These are phyloP conservation scores for Penicillium sp. DNA, from an alignment of 2,329 filamentous ascomycete species.

Conservation along the genomic window DNA sequence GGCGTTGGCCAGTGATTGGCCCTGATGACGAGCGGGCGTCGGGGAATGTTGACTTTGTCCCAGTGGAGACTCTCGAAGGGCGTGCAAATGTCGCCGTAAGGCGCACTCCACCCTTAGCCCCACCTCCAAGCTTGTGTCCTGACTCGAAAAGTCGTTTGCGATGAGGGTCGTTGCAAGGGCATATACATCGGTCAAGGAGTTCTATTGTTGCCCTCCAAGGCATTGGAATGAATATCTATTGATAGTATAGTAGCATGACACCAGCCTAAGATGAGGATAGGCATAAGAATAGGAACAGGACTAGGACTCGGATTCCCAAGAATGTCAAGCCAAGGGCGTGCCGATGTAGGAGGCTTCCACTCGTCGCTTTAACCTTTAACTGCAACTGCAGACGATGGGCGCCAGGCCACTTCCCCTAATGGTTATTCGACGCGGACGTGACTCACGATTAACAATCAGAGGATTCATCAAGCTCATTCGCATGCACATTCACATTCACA, in stretches of 20 bases:
- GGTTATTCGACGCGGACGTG: background rate
- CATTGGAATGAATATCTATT: no score
- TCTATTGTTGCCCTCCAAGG: no score
- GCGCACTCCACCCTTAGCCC: slow-evolving; percentile 16
- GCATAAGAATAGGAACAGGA: no score
- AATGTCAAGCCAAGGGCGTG: slow-evolving; percentile 27
- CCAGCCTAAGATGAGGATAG: no score
- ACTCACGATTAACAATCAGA: slow-evolving; percentile 6
- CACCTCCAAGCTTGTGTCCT: background rate
- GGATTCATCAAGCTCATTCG: background rate
- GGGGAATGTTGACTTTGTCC: slow-evolving; percentile 12
- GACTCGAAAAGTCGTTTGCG: background rate
- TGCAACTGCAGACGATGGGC: background rate
- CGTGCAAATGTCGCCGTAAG: slow-evolving; percentile 21
- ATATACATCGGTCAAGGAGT: no score
- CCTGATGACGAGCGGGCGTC: slow-evolving; percentile 3
- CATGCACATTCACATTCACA: no score
- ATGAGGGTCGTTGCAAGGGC: no score
- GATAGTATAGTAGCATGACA: no score
- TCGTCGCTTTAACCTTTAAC: slow-evolving; percentile 2
- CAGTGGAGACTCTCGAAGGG: slow-evolving; percentile 22
- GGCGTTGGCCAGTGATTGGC: slow-evolving; percentile 11
- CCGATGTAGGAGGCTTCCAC: slow-evolving; percentile 3
- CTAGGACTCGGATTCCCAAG: background rate
- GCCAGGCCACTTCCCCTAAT: background rate